These are phyloP conservation scores for Microcos paniculata DNA, from an alignment of 345 rosid genomes.

Conservation along the genomic window DNA sequence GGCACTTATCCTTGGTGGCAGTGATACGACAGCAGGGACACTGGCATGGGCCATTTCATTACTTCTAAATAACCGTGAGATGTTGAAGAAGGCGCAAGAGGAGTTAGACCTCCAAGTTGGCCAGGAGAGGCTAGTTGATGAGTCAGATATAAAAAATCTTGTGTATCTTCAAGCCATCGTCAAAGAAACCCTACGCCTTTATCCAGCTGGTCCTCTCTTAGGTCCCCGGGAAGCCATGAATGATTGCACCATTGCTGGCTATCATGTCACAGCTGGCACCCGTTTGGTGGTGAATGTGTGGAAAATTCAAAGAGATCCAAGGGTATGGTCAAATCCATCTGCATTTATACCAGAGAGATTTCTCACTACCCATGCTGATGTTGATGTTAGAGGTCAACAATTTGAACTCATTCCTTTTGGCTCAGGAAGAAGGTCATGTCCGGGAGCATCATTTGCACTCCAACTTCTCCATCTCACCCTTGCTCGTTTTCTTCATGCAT, in stretches of 20 bases:
- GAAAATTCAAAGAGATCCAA: constrained; percentile 59
- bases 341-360: constrained; percentile 55
- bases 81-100: constrained; percentile 43
- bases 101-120: constrained; percentile 56
- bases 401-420: constrained; percentile 57
- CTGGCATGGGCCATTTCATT: constrained; percentile 63
- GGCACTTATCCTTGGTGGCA: constrained; percentile 47
- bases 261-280: constrained; percentile 41
- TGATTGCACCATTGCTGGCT: constrained; percentile 51
- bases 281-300: constrained; percentile 47
- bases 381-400: constrained; percentile 45
- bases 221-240: constrained; percentile 43
- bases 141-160: constrained; percentile 48
- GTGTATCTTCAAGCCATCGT: constrained; percentile 57
- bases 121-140: constrained; percentile 43
- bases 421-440: constrained; percentile 51
- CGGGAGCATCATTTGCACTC: constrained; percentile 46
- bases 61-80: constrained; percentile 47
- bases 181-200: constrained; percentile 63
- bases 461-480: constrained; percentile 43
- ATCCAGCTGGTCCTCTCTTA: constrained; percentile 59
- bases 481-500: constrained; percentile 47
- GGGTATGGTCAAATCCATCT: constrained; percentile 35
- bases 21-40: constrained; percentile 44
- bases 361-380: constrained; percentile 31